A percentile compares a stretch with the other conserved stretches of the same genome.
phyloP scores from a whole-genome alignment of 2,329 filamentous ascomycete genomes.

The Aspergillus calidoustus region DNA sequence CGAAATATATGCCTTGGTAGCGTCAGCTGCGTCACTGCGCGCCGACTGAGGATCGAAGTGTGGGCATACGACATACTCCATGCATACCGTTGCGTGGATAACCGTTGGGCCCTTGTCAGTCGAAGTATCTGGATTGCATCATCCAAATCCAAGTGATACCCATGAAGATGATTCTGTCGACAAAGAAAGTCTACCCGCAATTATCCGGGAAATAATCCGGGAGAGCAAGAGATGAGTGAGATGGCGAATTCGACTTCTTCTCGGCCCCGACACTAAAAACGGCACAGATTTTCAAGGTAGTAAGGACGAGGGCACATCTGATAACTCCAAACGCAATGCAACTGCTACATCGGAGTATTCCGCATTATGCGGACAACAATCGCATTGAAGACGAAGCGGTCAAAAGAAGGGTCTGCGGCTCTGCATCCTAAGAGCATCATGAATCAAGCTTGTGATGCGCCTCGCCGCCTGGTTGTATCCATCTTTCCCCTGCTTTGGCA shows the following conservation, averaged over 20 bases:
- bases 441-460: constrained; percentile 11
- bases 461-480: constrained; percentile 1
- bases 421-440: neutral
- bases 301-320: neutral
- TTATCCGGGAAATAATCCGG: neutral
- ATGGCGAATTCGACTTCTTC: neutral
- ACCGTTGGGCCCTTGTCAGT: neutral
- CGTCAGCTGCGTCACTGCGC: neutral
- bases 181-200: neutral
- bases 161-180: neutral
- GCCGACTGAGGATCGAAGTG: neutral
- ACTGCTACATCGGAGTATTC: neutral
- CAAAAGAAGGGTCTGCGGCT: constrained; percentile 2
- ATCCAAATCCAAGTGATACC: neutral
- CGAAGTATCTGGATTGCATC: neutral
- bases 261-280: neutral
- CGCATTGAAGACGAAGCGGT: neutral
- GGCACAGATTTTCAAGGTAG: neutral
- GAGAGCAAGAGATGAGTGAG: neutral
- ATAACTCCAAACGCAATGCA: constrained; percentile 1
- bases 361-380: neutral
- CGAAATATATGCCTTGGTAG: neutral
- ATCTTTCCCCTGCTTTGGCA: neutral
- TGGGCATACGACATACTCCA: neutral
- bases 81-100: neutral